These are phyloP conservation scores for Cytospora schulzeri DNA, from an alignment of 2,329 filamentous ascomycete genomes.

Conservation along the genomic window DNA sequence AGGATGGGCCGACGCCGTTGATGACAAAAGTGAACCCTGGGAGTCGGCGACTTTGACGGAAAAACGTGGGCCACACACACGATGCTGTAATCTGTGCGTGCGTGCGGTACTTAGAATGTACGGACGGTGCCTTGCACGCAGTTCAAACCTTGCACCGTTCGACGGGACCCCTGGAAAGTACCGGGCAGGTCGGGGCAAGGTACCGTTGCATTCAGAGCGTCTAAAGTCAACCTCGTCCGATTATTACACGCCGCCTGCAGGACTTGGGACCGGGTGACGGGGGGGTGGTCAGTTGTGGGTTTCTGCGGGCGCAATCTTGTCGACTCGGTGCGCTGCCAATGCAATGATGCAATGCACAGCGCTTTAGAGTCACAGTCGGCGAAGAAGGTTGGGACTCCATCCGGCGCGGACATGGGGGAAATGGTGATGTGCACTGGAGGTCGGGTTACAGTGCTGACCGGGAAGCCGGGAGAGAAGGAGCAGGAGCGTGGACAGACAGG, in stretches of 20 bases:
- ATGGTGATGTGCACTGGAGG: background rate
- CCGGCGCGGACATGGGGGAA: background rate
- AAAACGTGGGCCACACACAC: background rate
- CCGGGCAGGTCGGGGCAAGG: background rate
- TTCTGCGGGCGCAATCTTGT: constrained; percentile 17
- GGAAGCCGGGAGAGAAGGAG: background rate
- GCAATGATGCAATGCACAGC: constrained; percentile 25
- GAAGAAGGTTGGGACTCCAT: background rate
- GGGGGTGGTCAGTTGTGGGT: background rate
- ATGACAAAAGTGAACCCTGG: background rate
- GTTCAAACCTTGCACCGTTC: background rate
- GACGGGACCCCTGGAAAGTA: background rate
- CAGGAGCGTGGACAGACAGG: constrained; percentile 10
- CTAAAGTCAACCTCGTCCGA: constrained; percentile 4
- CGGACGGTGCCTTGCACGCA: background rate
- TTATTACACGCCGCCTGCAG: constrained; percentile 18
- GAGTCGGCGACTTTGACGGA: background rate
- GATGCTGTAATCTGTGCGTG: background rate
- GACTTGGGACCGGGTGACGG: background rate
- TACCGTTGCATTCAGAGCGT: constrained; percentile 12
- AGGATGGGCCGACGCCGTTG: background rate
- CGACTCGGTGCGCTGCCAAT: constrained; percentile 24
- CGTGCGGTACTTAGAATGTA: background rate
- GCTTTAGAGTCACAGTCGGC: constrained; percentile 11
- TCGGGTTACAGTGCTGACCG: constrained; percentile 18